A percentile compares a stretch with the other conserved stretches of the same genome.
phyloP scores from a whole-genome alignment of 78 protist species.

The Chrysochromulina tobinii region DNA sequence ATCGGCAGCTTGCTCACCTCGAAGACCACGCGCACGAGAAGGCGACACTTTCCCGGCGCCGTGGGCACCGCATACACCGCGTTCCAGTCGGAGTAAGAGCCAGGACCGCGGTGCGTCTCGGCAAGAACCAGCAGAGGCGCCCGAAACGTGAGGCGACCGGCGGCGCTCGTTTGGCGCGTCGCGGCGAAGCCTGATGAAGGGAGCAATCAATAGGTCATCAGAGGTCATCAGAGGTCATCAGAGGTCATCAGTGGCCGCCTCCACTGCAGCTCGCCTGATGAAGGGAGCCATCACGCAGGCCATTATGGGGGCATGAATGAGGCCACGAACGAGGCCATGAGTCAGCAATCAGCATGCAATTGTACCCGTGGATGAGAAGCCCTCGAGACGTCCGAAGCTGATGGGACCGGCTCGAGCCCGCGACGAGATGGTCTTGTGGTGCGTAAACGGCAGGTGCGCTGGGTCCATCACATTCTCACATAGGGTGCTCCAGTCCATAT shows the following conservation, averaged over 20 bases:
- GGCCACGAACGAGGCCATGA: too few species aligned
- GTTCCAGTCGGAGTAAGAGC: slow-evolving; percentile 17
- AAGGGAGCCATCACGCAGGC: too few species aligned
- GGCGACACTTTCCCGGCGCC: background rate
- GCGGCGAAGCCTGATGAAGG: too few species aligned
- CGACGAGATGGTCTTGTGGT: background rate
- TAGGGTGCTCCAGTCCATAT: background rate
- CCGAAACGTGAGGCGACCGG: background rate
- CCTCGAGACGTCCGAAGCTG: background rate
- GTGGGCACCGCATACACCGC: slow-evolving; percentile 16
- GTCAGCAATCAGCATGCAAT: too few species aligned
- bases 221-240: too few species aligned
- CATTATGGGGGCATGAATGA: too few species aligned
- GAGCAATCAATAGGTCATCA: too few species aligned
- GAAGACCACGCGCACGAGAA: slow-evolving; percentile 6
- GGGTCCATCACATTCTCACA: background rate
- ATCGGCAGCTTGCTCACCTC: background rate
- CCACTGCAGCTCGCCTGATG: too few species aligned
- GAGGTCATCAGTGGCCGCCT: too few species aligned
- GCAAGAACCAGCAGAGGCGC: background rate
- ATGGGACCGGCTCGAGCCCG: background rate
- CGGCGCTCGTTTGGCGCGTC: background rate
- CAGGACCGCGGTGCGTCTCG: background rate
- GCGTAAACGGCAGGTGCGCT: background rate
- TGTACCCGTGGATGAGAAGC: background rate